Evolutionary conservation across 1,139 yeast genomes (phyloP).

Genomic region (Geotrichum citri-aurantii): DNA sequence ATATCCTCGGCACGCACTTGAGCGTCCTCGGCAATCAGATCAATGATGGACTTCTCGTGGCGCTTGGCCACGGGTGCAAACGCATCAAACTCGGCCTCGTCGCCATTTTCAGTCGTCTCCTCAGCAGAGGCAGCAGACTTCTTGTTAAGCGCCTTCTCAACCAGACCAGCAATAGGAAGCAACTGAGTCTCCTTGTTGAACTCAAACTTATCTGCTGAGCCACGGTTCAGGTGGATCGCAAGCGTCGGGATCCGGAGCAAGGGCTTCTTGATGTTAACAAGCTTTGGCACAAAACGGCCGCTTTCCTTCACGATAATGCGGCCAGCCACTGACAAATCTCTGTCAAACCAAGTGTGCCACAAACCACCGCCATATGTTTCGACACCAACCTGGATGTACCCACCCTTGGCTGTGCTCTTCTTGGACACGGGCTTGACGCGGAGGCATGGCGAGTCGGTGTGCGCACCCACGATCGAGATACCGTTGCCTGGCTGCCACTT

Average conservation of each 20-base stretch:
- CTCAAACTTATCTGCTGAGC: conserved; percentile 71
- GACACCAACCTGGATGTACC: conserved; percentile 85
- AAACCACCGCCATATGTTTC: conserved; percentile 95
- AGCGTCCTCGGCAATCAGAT: conserved; percentile 61
- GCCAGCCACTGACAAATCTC: conserved; percentile 90
- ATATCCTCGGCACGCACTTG: conserved; percentile 49
- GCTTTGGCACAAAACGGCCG: conserved; percentile 49
- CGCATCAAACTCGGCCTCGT: conserved; percentile 57
- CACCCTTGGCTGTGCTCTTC: conserved; percentile 45
- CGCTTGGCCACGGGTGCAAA: conserved; percentile 62
- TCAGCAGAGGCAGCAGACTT: conserved; percentile 11
- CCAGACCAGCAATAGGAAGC: conserved; percentile 80
- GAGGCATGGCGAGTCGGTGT: conserved; percentile 91
- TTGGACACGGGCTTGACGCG: conserved; percentile 84
- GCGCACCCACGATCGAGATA: conserved; percentile 86
- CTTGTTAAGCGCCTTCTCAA: conserved; percentile 34
- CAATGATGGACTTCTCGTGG: conserved; percentile 67
- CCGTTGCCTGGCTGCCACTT: conserved; percentile 77
- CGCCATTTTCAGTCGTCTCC: conserved; percentile 42
- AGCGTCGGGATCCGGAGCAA: conserved; percentile 86
- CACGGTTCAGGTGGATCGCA: conserved; percentile 87
- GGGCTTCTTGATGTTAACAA: conserved; percentile 78
- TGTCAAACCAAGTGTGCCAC: conserved; percentile 78
- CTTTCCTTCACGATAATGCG: conserved; percentile 64
- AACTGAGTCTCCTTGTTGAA: conserved; percentile 85